Base-by-base conservation (phyloP, 2,329 filamentous ascomycete species). In the Pseudovirgaria hyperparasitica region DNA sequence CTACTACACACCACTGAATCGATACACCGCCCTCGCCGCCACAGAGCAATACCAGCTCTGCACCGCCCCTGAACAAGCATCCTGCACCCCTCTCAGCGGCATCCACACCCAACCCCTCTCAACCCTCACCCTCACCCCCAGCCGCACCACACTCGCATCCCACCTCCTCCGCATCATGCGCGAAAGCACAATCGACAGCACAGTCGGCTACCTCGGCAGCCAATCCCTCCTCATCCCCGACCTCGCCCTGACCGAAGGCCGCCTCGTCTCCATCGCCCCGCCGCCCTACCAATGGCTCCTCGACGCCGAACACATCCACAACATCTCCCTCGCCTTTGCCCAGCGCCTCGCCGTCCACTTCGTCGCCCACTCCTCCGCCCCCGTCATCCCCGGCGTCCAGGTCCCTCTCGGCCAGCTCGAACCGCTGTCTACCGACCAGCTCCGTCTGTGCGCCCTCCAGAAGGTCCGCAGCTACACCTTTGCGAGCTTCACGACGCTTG, bases 21-120 rank as follows among this genome's bases (percentile, higher is more conserved):
- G n/a, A n/a, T n/a, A n/a, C 12, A 22, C 27, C 4, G 21, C 41
- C 15, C 34, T 41, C 4, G 41, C 35, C 3, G 42, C 39, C 25
- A 38, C 34, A 9, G 41, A 42, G 22, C 38, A 41, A 26, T 44
- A 44, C 22, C 35, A 42, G 17, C 34, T 41, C 17, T 44, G 41
- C 28, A 38, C 40, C 22, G 35, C 26, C 7, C 11, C 24, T 3
- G 19, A 29, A 16, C 42, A 39, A 21, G 41, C 39, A 5, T 16
- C 26, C 5, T 25, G 42, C 15, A 34, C 32, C 5, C 39, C 39
- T 4, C 30, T 42, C 2, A 41, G 42, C 25, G 32, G 25, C 9
- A 27, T 32, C 9, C n/a, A n/a, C n/a, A n/a, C n/a, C n/a, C n/a
- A n/a, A n/a, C n/a, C n/a, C n/a, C n/a, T n/a, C n/a, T n/a, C n/a